Base-by-base conservation (phyloP, 768 basidiomycete species). In the Mycena epipterygia region DNA sequence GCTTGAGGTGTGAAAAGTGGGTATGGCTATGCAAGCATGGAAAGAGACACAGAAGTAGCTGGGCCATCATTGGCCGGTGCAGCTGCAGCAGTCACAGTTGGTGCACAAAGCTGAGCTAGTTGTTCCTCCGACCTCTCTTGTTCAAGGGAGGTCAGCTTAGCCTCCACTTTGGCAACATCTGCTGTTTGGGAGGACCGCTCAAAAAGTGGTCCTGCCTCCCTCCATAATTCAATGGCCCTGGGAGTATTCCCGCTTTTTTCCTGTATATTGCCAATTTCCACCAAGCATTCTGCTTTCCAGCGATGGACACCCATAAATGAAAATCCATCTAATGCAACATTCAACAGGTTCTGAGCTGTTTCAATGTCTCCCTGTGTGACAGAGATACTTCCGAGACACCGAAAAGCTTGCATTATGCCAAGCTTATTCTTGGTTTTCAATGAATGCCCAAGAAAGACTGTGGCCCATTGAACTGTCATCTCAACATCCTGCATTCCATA, bases 261-360 rank as follows among this genome's bases (percentile, higher is more conserved):
- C 12, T 21, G 23, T 6, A 57, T 39, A n/a, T 39, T 12, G 5
- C 9, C 55, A 21, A 57, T 35, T 6, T 25, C 9, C 13, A 57
- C 7, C 55, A 57, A 5, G 57, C 57, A 59, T 5, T 59, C 57
- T 5, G 25, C 57, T 25, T 25, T 6, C 37, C 57, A 25, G 6
- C 57, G 37, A 44, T 59, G 41, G 16, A 59, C 32, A 42, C 29
- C 57, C 57, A 59, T 59, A 27, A 27, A 27, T 59, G 57, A 16
- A 17, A 59, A 29, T n/a, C 25, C 57, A 6, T 59, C 57, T 12
- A 59, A 39, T 16, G 57, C 57, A 19, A 59, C 14, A 3, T 27
- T 5, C 37, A 59, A 59, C 23, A 59, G 23, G 7, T 16, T 41
- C 7, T 25, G n/a, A n/a, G 57, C 57, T 17, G 57, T 59, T 8